phyloP scores from a whole-genome alignment of 345 rosid genomes.

The Ceriops tagal region DNA sequence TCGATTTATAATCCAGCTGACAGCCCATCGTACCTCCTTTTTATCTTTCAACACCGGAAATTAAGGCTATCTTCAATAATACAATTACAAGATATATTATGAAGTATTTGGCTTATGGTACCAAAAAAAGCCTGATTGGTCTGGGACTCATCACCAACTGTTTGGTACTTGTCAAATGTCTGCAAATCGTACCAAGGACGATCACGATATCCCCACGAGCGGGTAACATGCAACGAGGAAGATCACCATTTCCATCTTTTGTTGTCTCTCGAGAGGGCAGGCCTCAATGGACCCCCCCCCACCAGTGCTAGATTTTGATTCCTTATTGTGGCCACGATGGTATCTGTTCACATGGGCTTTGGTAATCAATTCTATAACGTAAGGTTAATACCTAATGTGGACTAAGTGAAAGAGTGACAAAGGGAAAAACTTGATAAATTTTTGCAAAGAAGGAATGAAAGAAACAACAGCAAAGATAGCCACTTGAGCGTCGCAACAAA shows the following conservation, averaged over 20 bases:
- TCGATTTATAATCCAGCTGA: too few species aligned
- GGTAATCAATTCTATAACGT: constrained; percentile 17
- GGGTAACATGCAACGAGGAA: not conserved
- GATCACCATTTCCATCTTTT: not conserved
- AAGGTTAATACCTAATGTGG: constrained; percentile 32
- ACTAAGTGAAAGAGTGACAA: constrained; percentile 20
- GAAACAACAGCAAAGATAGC: constrained; percentile 61
- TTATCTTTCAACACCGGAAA: too few species aligned
- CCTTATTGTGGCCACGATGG: constrained; percentile 27
- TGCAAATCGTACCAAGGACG: not conserved
- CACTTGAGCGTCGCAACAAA: constrained; percentile 44
- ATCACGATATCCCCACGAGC: not conserved
- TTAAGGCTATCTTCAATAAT: too few species aligned
- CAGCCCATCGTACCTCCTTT: too few species aligned
- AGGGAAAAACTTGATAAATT: not conserved
- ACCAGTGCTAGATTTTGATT: constrained; percentile 21
- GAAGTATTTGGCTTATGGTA: not conserved
- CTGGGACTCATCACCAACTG: not conserved
- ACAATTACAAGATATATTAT: not conserved
- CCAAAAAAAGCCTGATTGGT: not conserved
- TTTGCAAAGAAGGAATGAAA: constrained; percentile 22
- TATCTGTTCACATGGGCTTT: constrained; percentile 42
- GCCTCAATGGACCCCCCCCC: constrained; percentile 17
- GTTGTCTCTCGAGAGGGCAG: not conserved
- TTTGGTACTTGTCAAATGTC: not conserved